Conservation (phyloP, 768 basidiomycete genomes). For the Boletus subcaerulescens region DNA sequence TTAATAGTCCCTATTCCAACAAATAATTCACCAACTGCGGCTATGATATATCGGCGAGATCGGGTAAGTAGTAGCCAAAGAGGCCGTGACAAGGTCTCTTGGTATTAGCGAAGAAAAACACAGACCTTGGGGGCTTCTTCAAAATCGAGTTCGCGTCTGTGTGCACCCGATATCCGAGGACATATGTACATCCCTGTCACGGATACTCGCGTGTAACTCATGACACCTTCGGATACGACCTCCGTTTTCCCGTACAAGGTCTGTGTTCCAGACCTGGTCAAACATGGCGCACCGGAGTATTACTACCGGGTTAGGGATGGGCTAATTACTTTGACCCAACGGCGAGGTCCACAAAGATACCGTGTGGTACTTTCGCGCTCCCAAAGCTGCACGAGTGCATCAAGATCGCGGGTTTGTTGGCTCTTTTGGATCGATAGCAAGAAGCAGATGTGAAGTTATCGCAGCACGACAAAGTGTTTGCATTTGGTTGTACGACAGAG, state of each 20-base stretch:
- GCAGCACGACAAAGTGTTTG: neutral
- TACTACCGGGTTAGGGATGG: constrained; percentile 42
- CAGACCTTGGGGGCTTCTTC: constrained; percentile 44
- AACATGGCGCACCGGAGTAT: neutral
- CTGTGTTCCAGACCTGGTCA: neutral
- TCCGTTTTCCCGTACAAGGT: constrained; percentile 68
- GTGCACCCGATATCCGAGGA: constrained; percentile 54
- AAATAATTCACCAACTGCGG: too few relatives aligned
- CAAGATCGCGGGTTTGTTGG: constrained; percentile 48
- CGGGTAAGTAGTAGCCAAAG: constrained; percentile 33
- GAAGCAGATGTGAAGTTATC: constrained; percentile 40
- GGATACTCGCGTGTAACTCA: constrained; percentile 50
- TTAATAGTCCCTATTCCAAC: constrained; percentile 22
- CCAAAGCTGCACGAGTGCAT: constrained; percentile 50
- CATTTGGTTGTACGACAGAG: constrained; percentile 2
- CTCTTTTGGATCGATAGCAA: constrained; percentile 63
- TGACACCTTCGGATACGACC: constrained; percentile 44
- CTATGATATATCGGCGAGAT: constrained; percentile 48
- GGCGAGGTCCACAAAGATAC: constrained; percentile 46
- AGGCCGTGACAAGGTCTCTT: constrained; percentile 39
- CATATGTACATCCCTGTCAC: constrained; percentile 60
- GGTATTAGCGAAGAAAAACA: constrained; percentile 24
- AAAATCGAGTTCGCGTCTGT: constrained; percentile 48
- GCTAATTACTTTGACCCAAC: constrained; percentile 55
- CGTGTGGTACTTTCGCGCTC: constrained; percentile 63